Conservation (phyloP, 805 yeast genomes). For the Metschnikowia santaceciliae region DNA sequence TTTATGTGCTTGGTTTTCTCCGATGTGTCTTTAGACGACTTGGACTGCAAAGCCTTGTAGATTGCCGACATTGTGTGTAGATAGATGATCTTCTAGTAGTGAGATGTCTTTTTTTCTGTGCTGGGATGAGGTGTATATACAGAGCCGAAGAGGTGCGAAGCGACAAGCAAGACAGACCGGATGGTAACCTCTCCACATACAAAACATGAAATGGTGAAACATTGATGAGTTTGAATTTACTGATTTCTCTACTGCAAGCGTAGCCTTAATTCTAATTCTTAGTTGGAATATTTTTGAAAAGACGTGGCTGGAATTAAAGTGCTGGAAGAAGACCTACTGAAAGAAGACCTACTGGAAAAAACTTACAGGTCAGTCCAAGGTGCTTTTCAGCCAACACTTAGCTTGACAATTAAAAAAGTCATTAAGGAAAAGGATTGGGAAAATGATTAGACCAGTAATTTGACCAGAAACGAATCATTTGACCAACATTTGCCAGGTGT, state of each 20-base stretch:
- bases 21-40: conserved; percentile 45
- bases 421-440: no score
- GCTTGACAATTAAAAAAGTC: no score
- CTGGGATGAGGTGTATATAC: conserved; percentile 5
- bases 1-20: conserved; percentile 59
- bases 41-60: conserved; percentile 43
- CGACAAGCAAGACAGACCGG: not conserved
- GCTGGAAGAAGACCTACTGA: not conserved
- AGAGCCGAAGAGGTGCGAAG: conserved; percentile 5
- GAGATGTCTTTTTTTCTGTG: not conserved
- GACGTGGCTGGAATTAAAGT: not conserved
- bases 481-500: not conserved
- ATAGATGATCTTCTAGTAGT: conserved; percentile 1
- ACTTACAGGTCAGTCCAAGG: not conserved
- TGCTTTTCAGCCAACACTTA: not conserved
- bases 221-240: not conserved
- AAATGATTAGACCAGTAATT: no score
- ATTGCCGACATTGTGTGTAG: conserved; percentile 38
- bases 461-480: no score
- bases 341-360: not conserved
- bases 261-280: not conserved
- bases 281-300: no score
- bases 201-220: not conserved
- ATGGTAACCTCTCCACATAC: not conserved
- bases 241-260: not conserved